Conservation (phyloP, 371 early-diverging fungal genomes). For the Basidiobolus meristosporus region DNA sequence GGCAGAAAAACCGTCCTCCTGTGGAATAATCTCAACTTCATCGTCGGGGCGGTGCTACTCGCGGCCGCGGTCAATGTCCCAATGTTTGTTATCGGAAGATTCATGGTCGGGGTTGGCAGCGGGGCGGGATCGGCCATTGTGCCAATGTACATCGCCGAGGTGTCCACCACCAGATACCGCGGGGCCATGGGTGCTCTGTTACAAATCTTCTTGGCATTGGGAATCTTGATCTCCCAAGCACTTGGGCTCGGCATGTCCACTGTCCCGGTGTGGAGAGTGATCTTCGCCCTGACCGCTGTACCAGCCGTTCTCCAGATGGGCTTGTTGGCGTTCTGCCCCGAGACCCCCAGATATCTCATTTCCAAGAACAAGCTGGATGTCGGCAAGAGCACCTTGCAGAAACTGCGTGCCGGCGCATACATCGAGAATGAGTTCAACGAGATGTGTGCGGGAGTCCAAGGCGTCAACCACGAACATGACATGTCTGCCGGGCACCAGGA, state of each 20-base stretch:
- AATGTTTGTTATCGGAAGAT: slow-evolving; percentile 60
- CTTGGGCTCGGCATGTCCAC: slow-evolving; percentile 30
- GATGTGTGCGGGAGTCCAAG: slow-evolving; percentile 26
- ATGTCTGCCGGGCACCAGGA: too few species aligned
- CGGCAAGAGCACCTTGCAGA: slow-evolving; percentile 26
- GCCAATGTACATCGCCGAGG: slow-evolving; percentile 67
- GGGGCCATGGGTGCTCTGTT: slow-evolving; percentile 53
- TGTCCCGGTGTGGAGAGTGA: slow-evolving; percentile 45
- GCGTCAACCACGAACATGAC: not conserved
- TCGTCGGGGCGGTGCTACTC: slow-evolving; percentile 39
- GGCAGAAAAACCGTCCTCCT: slow-evolving; percentile 52
- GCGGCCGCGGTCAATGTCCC: slow-evolving; percentile 26
- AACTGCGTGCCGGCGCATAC: slow-evolving; percentile 30
- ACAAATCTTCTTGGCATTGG: slow-evolving; percentile 62
- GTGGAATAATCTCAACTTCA: slow-evolving; percentile 33
- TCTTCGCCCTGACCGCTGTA: slow-evolving; percentile 30
- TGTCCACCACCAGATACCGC: slow-evolving; percentile 44
- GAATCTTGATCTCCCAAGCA: slow-evolving; percentile 42
- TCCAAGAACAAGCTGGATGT: slow-evolving; percentile 29
- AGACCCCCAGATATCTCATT: slow-evolving; percentile 55
- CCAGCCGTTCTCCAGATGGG: slow-evolving; percentile 47
- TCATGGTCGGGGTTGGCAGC: slow-evolving; percentile 63
- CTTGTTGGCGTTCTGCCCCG: slow-evolving; percentile 45
- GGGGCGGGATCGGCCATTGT: slow-evolving; percentile 68
- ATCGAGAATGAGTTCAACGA: slow-evolving; percentile 34